These are phyloP conservation scores for Candida ovalis DNA, from an alignment of 805 yeast species.

Conservation along the genomic window DNA sequence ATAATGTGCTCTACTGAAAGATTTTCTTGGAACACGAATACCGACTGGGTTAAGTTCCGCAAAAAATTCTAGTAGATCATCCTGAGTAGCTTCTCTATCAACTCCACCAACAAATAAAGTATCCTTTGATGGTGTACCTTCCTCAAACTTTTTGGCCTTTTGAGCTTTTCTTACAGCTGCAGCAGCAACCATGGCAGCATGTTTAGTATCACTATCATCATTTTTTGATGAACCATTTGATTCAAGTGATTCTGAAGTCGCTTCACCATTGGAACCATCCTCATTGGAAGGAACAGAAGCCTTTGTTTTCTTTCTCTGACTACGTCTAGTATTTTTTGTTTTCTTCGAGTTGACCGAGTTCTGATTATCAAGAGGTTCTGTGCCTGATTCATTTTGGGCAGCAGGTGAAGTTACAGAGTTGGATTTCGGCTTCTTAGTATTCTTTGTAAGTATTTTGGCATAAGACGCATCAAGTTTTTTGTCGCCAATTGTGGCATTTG, in stretches of 20 bases:
- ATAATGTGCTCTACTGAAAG: slow-evolving; percentile 40
- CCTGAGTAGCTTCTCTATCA: slow-evolving; percentile 46
- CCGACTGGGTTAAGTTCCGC: slow-evolving; percentile 48
- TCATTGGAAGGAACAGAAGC: not conserved
- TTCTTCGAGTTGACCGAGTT: slow-evolving; percentile 6
- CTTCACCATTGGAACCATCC: not conserved
- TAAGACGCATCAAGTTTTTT: slow-evolving; percentile 45
- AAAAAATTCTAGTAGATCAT: slow-evolving; percentile 43
- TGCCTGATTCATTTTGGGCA: not conserved
- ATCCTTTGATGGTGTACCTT: slow-evolving; percentile 51
- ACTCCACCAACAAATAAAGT: slow-evolving; percentile 63
- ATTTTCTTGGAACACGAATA: slow-evolving; percentile 56
- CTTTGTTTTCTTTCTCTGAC: not conserved
- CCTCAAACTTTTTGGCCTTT: slow-evolving; percentile 30
- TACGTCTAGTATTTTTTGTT: slow-evolving; percentile 1
- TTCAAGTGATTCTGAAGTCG: not conserved
- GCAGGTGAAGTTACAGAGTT: not conserved
- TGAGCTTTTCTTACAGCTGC: slow-evolving; percentile 23
- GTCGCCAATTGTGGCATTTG: slow-evolving; percentile 30
- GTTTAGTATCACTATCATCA: slow-evolving; percentile 2
- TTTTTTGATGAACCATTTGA: not conserved
- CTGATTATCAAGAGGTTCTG: slow-evolving; percentile 1
- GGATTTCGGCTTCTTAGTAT: slow-evolving; percentile 4
- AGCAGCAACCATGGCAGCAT: slow-evolving; percentile 1
- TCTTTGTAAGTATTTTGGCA: slow-evolving; percentile 36